phyloP scores from a whole-genome alignment of 2,329 filamentous ascomycete genomes.

The Hortaea werneckii region DNA sequence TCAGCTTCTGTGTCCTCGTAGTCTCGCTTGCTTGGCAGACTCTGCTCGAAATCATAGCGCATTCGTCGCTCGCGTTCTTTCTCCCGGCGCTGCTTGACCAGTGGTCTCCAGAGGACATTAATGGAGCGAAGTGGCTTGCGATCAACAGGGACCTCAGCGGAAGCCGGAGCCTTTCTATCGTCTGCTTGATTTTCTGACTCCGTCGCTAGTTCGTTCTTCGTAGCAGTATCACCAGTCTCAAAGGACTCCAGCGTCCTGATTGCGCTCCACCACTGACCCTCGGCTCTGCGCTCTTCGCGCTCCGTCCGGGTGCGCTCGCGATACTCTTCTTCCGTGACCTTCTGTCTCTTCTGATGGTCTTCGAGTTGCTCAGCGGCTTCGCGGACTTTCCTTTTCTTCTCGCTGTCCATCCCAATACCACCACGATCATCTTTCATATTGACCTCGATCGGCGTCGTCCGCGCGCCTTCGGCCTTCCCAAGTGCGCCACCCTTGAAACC shows the following conservation, averaged over 20 bases:
- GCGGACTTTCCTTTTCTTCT: slow-evolving; percentile 62
- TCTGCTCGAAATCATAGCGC: slow-evolving; percentile 56
- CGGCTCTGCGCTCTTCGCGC: slow-evolving; percentile 55
- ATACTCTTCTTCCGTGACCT: slow-evolving; percentile 60
- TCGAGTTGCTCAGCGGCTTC: slow-evolving; percentile 46
- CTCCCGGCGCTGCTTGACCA: slow-evolving; percentile 60
- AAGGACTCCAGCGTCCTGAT: slow-evolving; percentile 76
- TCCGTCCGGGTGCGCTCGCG: slow-evolving; percentile 61
- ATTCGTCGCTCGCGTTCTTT: slow-evolving; percentile 57
- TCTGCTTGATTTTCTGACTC: slow-evolving; percentile 3
- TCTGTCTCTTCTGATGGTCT: slow-evolving; percentile 47
- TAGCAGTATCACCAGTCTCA: slow-evolving; percentile 43
- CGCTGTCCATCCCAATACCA: slow-evolving; percentile 74
- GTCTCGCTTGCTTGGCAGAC: slow-evolving; percentile 49
- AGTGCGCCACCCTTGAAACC: slow-evolving; percentile 74
- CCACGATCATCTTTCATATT: slow-evolving; percentile 67
- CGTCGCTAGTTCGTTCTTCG: slow-evolving; percentile 11
- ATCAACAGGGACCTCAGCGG: slow-evolving; percentile 20
- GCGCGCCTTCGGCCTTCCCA: slow-evolving; percentile 47
- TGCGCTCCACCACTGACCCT: slow-evolving; percentile 62
- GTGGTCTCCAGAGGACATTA: slow-evolving; percentile 68
- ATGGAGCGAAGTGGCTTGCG: slow-evolving; percentile 41
- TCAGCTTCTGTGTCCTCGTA: slow-evolving; percentile 63
- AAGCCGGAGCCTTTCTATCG: slow-evolving; percentile 1
- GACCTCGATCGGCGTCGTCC: slow-evolving; percentile 65